These are phyloP conservation scores for Alisma plantagoaquatica DNA, from an alignment of 106 monocot species.

Conservation along the genomic window DNA sequence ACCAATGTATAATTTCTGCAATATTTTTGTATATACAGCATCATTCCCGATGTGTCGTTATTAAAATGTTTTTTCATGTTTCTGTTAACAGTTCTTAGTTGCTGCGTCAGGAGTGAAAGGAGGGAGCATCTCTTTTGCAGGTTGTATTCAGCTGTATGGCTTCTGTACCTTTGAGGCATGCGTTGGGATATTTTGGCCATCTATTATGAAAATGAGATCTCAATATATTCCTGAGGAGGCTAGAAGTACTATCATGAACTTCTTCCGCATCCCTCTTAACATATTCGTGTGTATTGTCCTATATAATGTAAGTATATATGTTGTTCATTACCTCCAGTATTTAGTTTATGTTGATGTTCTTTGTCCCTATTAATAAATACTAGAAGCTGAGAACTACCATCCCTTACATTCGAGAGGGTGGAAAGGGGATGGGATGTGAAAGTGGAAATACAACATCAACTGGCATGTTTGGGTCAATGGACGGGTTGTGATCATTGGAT, in stretches of 20 bases:
- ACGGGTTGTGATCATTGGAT: too few species aligned
- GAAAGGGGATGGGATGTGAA: too few species aligned
- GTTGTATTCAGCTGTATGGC: slow-evolving; percentile 74
- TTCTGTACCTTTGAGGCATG: slow-evolving; percentile 93
- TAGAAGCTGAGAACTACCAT: too few species aligned
- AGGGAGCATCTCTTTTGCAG: slow-evolving; percentile 58
- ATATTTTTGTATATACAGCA: too few species aligned
- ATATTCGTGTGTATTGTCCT: slow-evolving; percentile 92
- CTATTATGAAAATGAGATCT: slow-evolving; percentile 99
- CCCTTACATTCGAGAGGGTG: too few species aligned
- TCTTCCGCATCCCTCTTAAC: slow-evolving; percentile 97
- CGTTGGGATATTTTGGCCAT: slow-evolving; percentile 98
- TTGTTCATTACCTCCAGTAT: not conserved
- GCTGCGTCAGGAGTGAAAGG: slow-evolving; percentile 38
- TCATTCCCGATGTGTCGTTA: too few species aligned
- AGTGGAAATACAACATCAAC: too few species aligned
- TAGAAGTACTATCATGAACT: slow-evolving; percentile 99
- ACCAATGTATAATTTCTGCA: too few species aligned
- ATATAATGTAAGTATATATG: slow-evolving; percentile 69
- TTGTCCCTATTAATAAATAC: not conserved
- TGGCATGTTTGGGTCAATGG: too few species aligned
- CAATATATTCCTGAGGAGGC: slow-evolving; percentile 99
- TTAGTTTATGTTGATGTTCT: not conserved
- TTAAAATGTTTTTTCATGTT: too few species aligned
- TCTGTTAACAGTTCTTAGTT: slow-evolving; percentile 49